phyloP scores from a whole-genome alignment of 257 asterid genomes.

The Primulina eburnea region DNA sequence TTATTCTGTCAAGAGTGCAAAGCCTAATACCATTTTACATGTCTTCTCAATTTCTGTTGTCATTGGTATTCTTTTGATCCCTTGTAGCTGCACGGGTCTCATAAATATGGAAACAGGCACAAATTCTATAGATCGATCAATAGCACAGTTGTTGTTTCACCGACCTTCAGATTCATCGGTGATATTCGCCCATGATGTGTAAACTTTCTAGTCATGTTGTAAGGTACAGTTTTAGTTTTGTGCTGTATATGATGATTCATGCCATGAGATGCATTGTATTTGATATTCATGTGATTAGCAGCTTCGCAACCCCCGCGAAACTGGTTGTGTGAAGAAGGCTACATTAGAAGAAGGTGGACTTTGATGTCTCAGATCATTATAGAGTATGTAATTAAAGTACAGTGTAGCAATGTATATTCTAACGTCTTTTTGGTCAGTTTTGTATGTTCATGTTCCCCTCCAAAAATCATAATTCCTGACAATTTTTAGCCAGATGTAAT shows the following conservation, averaged over 20 bases:
- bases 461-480: neutral
- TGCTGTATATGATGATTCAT: constrained; percentile 16
- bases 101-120: constrained; percentile 75
- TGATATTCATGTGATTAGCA: constrained; percentile 30
- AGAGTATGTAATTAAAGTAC: neutral
- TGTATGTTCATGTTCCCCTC: neutral
- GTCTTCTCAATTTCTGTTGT: neutral
- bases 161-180: constrained; percentile 51
- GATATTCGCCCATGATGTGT: constrained; percentile 30
- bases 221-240: constrained; percentile 33
- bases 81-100: constrained; percentile 44
- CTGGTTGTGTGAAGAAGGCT: neutral
- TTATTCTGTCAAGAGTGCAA: neutral
- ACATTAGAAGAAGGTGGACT: neutral
- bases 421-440: neutral
- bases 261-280: constrained; percentile 20
- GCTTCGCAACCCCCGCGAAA: constrained; percentile 36
- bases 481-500: neutral
- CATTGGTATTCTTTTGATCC: constrained; percentile 10
- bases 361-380: neutral
- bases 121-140: constrained; percentile 81
- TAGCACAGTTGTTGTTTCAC: constrained; percentile 80
- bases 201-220: constrained; percentile 34
- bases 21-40: neutral
- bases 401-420: neutral